Evolutionary conservation across 78 protist genomes (phyloP).

Genomic region (Bodo saltans): DNA sequence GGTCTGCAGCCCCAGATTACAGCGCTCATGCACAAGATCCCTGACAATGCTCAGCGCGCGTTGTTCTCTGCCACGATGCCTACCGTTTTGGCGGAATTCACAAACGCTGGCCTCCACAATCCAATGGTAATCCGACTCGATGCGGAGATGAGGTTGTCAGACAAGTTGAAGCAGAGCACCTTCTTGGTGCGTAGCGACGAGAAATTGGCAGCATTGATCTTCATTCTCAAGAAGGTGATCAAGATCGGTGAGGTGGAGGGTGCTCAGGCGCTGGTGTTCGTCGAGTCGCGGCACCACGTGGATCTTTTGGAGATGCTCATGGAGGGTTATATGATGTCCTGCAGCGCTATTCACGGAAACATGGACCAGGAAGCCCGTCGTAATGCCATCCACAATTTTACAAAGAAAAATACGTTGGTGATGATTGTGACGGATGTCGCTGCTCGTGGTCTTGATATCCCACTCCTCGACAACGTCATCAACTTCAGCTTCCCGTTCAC

Average conservation of each 20-base stretch:
- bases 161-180: conserved; percentile 57
- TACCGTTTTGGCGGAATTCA: conserved; percentile 15
- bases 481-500: conserved; percentile 94
- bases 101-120: conserved; percentile 63
- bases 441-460: conserved; percentile 98
- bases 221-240: conserved; percentile 35
- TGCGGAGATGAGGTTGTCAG: conserved; percentile 78
- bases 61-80: conserved; percentile 97
- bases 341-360: conserved; percentile 74
- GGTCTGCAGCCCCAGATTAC: conserved; percentile 84
- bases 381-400: conserved; percentile 72
- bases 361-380: conserved; percentile 89
- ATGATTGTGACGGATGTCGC: conserved; percentile 98
- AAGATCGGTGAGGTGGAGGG: background rate
- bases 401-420: conserved; percentile 37
- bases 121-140: conserved; percentile 89
- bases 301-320: conserved; percentile 56
- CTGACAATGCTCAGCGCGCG: conserved; percentile 75
- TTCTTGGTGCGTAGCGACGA: conserved; percentile 63
- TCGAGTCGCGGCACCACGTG: conserved; percentile 79
- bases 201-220: conserved; percentile 67
- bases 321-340: conserved; percentile 7
- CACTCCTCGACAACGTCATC: conserved; percentile 94
- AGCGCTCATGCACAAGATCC: conserved; percentile 63
- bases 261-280: conserved; percentile 82